Conservation (phyloP, 768 basidiomycete species). For the Lactifluus pinguis region DNA sequence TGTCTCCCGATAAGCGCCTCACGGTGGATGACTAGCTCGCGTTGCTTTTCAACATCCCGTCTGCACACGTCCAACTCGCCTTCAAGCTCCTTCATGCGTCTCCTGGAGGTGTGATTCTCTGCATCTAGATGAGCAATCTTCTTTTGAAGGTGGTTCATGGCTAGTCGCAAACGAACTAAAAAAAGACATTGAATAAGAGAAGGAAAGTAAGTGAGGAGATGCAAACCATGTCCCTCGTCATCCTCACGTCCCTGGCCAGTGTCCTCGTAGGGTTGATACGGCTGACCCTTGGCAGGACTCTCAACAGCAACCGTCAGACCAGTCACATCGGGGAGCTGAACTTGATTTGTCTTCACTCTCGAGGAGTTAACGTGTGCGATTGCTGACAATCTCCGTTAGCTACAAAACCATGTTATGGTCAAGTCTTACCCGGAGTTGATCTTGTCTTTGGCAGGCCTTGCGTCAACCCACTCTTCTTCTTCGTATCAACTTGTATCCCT, state of each 20-base stretch:
- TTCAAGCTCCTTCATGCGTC: conserved; percentile 82
- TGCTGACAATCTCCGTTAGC: background rate
- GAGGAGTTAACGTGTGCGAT: conserved; percentile 21
- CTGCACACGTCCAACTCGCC: conserved; percentile 78
- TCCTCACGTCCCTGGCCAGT: conserved; percentile 31
- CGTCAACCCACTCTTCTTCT: background rate
- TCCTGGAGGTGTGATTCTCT: conserved; percentile 73
- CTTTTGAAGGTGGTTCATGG: conserved; percentile 52
- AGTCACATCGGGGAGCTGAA: conserved; percentile 76
- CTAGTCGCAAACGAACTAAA: conserved; percentile 52
- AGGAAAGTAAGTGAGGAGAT: background rate
- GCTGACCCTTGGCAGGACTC: conserved; percentile 53
- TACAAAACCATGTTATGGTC: background rate
- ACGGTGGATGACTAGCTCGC: conserved; percentile 51
- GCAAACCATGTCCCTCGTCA: conserved; percentile 56
- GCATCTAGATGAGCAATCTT: conserved; percentile 67
- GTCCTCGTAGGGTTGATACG: conserved; percentile 40
- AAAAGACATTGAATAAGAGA: background rate
- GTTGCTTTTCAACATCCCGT: conserved; percentile 63
- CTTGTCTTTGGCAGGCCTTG: conserved; percentile 2
- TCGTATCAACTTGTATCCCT: background rate
- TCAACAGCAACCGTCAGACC: conserved; percentile 72
- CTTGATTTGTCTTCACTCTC: background rate
- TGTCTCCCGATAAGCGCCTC: conserved; percentile 37
- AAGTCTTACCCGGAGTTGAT: background rate